Evolutionary conservation across 768 basidiomycete genomes (phyloP).

Genomic region (Boletus sensibilis): DNA sequence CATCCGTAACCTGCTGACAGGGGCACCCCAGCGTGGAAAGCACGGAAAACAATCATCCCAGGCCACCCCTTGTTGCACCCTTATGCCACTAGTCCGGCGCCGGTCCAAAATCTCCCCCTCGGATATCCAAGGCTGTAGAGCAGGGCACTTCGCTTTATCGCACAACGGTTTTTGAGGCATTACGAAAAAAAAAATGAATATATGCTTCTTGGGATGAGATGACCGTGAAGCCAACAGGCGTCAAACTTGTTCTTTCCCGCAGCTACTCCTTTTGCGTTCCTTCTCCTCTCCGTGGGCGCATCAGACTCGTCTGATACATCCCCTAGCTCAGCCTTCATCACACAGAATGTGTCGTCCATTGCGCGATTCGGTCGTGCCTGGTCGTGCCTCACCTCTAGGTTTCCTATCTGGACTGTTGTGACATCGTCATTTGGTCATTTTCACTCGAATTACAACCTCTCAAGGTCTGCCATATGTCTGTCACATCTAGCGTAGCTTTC

Average conservation of each 20-base stretch:
- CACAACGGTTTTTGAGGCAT: background rate
- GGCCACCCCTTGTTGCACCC: constrained; percentile 15
- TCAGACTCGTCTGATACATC: constrained; percentile 12
- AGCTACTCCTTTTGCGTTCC: background rate
- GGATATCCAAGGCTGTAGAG: constrained; percentile 16
- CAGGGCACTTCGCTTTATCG: background rate
- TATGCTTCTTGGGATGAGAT: constrained; percentile 3
- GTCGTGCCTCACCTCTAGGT: constrained; percentile 3
- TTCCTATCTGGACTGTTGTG: background rate
- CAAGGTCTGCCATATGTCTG: background rate
- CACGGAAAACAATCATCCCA: constrained; percentile 14
- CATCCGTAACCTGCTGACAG: constrained; percentile 22
- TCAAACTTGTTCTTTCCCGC: background rate
- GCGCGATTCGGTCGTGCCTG: constrained; percentile 14
- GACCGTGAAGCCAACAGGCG: constrained; percentile 1
- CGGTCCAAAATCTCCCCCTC: constrained; percentile 10
- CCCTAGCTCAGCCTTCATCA: constrained; percentile 16
- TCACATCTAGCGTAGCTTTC: background rate
- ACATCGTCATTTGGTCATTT: background rate
- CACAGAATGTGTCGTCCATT: constrained; percentile 1
- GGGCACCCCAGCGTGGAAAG: constrained; percentile 32
- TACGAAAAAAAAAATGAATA: constrained; percentile 1
- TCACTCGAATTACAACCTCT: background rate
- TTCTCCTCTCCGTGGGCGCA: constrained; percentile 14
- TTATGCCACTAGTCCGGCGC: background rate